These are phyloP conservation scores for Jamesozyma gamospora DNA, from an alignment of 805 yeast species.

Conservation along the genomic window DNA sequence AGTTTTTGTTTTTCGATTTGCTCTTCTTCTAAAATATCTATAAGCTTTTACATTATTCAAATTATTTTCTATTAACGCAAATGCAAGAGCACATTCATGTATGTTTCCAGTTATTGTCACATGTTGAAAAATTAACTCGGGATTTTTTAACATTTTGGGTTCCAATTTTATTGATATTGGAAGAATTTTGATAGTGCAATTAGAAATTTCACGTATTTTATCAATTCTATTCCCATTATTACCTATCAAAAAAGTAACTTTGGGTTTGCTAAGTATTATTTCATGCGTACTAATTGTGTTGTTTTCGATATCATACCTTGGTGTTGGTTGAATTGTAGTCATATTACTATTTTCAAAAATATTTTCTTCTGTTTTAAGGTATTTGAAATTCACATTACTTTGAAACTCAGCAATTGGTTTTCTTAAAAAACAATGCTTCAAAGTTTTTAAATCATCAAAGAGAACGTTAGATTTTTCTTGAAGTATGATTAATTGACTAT, in stretches of 20 bases:
- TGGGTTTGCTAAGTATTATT: slow-evolving; percentile 6
- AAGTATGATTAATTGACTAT: too few species aligned
- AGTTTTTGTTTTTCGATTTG: not conserved
- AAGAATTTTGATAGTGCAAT: slow-evolving; percentile 33
- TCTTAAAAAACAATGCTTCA: not conserved
- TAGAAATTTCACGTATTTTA: slow-evolving; percentile 26
- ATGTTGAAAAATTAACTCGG: slow-evolving; percentile 16
- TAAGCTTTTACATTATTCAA: not conserved
- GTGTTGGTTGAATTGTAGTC: too few species aligned
- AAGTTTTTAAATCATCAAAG: not conserved
- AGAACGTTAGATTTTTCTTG: not conserved
- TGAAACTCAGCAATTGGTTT: too few species aligned
- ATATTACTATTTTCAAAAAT: too few species aligned
- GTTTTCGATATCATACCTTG: too few species aligned
- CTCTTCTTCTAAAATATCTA: not conserved
- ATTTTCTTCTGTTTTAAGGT: too few species aligned
- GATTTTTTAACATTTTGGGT: slow-evolving; percentile 7
- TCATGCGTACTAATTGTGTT: slow-evolving; percentile 4
- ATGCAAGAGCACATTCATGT: slow-evolving; percentile 20
- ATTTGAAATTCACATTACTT: too few species aligned
- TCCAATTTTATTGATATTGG: slow-evolving; percentile 21
- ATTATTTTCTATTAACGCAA: slow-evolving; percentile 16
- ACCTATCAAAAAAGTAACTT: slow-evolving; percentile 28
- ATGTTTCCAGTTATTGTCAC: slow-evolving; percentile 27
- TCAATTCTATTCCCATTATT: slow-evolving; percentile 33